Base-by-base conservation (phyloP, 2,329 filamentous ascomycete genomes). In the Xylaria sp. region DNA sequence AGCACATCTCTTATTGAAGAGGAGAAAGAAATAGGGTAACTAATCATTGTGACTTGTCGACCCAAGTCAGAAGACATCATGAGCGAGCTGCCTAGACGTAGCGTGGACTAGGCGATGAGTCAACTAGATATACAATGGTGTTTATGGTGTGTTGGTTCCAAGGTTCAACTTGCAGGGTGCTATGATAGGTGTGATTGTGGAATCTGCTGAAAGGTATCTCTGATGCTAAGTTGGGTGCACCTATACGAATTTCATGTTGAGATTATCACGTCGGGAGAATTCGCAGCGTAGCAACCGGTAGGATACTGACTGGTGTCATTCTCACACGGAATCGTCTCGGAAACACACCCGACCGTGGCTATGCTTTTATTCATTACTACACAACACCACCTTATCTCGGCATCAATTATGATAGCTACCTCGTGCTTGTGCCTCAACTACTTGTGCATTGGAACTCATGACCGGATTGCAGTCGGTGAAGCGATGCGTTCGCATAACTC, bases 311-410 rank as follows among this genome's bases (percentile, higher is more conserved):
- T 11, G 15, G 42, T 42, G 54, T 11, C 20, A 31, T 63, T 11
- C 4, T 63, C 58, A 58, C 33, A 4, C 42, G 44, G 26, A 44
- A 58, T n/a, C 58, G 56, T 63, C 54, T 68, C 68, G 60, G 63
- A 61, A 66, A 4, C 42, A 33, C 57, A 40, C 36, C 59, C 46
- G 49, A 20, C 46, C 38, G 64, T 59, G 56, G 67, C 65, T 67
- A 53, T 67, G 60, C 49, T 48, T 10, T 48, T 26, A 17, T 54
- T 54, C 58, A 28, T n/a, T 51, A 36, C 38, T 38, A 11, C n/a
- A 17, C 44, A 15, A 58, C 20, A 53, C 36, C 54, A 13, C 31
- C 53, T 51, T 36, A 6, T 42, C 59, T 20, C 42, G 51, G 33
- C 58, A 57, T 61, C 40, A 15, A 6, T 38, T 20, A 60, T 40